Conservation (phyloP, 306 rosid species). For the Leucaena leucocephala region DNA sequence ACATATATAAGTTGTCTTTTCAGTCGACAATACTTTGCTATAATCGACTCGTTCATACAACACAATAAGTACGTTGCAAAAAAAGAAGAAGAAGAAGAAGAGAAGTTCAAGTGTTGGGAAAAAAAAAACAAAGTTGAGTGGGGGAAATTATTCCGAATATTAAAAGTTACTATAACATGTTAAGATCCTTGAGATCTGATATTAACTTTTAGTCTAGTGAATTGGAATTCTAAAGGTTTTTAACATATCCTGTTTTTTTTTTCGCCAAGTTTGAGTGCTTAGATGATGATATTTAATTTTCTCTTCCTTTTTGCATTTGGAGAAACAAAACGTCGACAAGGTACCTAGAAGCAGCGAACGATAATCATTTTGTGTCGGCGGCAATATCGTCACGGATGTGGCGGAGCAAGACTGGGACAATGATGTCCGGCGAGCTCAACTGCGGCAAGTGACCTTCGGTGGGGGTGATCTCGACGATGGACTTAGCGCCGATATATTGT, state of each 20-base stretch:
- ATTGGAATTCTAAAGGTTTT: too few relatives aligned
- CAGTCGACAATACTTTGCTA: too few relatives aligned
- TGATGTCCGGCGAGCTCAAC: slow-evolving; percentile 55
- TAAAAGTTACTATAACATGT: too few relatives aligned
- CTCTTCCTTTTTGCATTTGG: not conserved
- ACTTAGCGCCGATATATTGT: slow-evolving; percentile 30
- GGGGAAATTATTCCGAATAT: not conserved
- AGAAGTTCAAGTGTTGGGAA: not conserved
- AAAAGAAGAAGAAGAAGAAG: too few relatives aligned
- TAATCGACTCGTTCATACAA: not conserved
- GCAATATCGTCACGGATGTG: slow-evolving; percentile 26
- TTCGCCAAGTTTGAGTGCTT: too few relatives aligned
- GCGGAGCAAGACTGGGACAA: slow-evolving; percentile 39
- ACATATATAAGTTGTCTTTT: not conserved
- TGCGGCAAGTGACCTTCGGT: slow-evolving; percentile 45
- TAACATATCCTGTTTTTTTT: too few relatives aligned
- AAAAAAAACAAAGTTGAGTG: not conserved
- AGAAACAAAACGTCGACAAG: not conserved
- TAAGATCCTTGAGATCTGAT: too few relatives aligned
- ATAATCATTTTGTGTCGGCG: not conserved
- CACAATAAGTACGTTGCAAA: too few relatives aligned
- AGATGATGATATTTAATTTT: not conserved
- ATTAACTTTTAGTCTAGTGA: too few relatives aligned
- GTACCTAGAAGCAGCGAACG: not conserved
- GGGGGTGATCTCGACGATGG: slow-evolving; percentile 43